These are phyloP conservation scores for Echria macrotheca DNA, from an alignment of 495 filamentous ascomycete genomes.

Conservation along the genomic window DNA sequence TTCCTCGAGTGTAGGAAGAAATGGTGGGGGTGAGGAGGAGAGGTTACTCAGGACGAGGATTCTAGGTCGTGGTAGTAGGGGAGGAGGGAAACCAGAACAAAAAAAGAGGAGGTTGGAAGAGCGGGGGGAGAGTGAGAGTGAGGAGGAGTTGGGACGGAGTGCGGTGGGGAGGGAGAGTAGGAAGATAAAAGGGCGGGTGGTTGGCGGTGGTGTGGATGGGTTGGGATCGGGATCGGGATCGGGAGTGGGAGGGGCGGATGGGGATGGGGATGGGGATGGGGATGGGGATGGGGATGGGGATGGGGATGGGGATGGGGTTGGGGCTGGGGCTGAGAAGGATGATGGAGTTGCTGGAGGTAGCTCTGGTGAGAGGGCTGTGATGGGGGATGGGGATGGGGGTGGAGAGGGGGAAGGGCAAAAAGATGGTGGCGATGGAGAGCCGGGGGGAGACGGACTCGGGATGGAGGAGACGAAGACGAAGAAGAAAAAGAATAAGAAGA, in stretches of 20 bases:
- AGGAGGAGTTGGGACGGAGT: slow-evolving; percentile 59
- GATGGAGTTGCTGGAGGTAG: too few relatives aligned
- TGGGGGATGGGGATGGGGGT: neutral
- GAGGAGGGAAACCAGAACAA: slow-evolving; percentile 1
- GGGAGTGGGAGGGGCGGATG: neutral
- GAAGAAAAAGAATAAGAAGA: slow-evolving; percentile 32
- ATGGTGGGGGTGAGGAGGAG: neutral
- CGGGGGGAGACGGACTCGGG: slow-evolving; percentile 41
- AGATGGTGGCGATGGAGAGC: slow-evolving; percentile 9
- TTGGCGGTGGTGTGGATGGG: neutral
- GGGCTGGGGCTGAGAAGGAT: neutral
- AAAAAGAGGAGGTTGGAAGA: slow-evolving; percentile 13
- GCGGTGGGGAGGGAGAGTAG: slow-evolving; percentile 42
- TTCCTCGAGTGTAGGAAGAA: neutral
- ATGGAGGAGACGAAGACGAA: slow-evolving; percentile 51
- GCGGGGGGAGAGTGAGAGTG: slow-evolving; percentile 45
- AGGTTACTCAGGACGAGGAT: too few relatives aligned
- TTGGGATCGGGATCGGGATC: too few relatives aligned
- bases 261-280: neutral
- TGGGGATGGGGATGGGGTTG: neutral
- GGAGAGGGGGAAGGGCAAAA: neutral
- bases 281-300: neutral
- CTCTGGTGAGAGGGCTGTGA: neutral
- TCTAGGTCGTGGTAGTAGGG: neutral
- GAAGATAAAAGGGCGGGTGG: neutral